Evolutionary conservation across 2,329 filamentous ascomycete species (phyloP).

Genomic region (Xylariales sp.): DNA sequence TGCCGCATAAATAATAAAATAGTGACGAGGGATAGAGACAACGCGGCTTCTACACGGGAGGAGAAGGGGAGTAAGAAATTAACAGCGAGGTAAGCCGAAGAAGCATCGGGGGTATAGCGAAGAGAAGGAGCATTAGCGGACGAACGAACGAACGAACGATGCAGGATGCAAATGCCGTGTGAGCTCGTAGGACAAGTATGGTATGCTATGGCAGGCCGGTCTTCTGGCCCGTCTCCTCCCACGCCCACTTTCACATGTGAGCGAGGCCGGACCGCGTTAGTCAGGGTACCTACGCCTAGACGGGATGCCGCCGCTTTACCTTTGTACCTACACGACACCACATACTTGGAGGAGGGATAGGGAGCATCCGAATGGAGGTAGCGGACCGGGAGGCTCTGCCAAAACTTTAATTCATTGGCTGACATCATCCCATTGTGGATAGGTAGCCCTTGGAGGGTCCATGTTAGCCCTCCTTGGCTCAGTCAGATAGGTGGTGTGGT

Average conservation of each 20-base stretch:
- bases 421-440: background rate
- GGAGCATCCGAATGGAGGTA: no score
- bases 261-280: constrained; percentile 17
- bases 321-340: no score
- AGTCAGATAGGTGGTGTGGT: no score
- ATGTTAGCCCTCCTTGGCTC: no score
- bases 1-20: background rate
- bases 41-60: background rate
- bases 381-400: constrained; percentile 14
- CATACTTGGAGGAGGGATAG: no score
- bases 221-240: constrained; percentile 15
- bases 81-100: background rate
- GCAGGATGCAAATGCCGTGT: constrained; percentile 22
- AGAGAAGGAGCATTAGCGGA: constrained; percentile 22
- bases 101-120: background rate
- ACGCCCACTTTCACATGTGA: constrained; percentile 43
- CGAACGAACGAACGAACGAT: constrained; percentile 24
- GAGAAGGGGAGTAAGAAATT: background rate
- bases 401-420: background rate
- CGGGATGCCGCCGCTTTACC: no score
- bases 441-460: background rate
- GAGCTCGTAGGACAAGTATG: constrained; percentile 12
- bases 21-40: background rate
- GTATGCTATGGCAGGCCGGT: no score
- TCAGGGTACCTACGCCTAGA: no score